These are phyloP conservation scores for Solanum ahanhuiri DNA, from an alignment of 257 asterid genomes.

Conservation along the genomic window DNA sequence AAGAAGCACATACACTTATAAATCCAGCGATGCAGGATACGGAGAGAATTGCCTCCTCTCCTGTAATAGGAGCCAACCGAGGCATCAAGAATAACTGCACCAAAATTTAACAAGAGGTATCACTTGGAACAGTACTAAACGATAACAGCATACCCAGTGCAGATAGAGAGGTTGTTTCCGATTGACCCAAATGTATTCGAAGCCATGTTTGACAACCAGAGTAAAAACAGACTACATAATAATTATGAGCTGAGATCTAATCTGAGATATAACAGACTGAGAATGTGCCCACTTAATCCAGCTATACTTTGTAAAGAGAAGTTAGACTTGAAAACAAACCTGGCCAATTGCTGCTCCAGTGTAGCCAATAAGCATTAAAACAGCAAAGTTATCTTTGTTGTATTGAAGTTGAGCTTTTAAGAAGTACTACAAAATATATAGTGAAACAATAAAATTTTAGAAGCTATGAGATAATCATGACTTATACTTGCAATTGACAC, in stretches of 20 bases:
- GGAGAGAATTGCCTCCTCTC: constrained; percentile 8
- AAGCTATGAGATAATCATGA: neutral
- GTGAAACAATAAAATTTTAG: neutral
- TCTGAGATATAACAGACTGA: neutral
- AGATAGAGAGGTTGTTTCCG: no score
- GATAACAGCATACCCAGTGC: no score
- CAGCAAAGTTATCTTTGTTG: constrained; percentile 53
- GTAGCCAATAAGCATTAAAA: constrained; percentile 47
- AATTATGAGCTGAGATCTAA: neutral
- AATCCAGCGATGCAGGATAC: neutral
- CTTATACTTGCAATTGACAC: neutral
- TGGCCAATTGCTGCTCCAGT: constrained; percentile 40
- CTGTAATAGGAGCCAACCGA: neutral
- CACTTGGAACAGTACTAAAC: neutral
- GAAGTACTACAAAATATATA: constrained; percentile 35
- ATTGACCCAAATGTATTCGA: no score
- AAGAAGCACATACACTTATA: neutral
- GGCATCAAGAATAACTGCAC: constrained; percentile 3
- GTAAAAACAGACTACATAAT: neutral
- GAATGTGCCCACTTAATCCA: neutral
- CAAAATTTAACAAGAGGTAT: neutral
- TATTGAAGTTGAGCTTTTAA: constrained; percentile 53
- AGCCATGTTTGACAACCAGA: neutral
- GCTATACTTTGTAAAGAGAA: neutral
- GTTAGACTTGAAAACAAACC: constrained; percentile 8